These are phyloP conservation scores for Nothopassalora personata DNA, from an alignment of 2,329 filamentous ascomycete genomes.

Conservation along the genomic window DNA sequence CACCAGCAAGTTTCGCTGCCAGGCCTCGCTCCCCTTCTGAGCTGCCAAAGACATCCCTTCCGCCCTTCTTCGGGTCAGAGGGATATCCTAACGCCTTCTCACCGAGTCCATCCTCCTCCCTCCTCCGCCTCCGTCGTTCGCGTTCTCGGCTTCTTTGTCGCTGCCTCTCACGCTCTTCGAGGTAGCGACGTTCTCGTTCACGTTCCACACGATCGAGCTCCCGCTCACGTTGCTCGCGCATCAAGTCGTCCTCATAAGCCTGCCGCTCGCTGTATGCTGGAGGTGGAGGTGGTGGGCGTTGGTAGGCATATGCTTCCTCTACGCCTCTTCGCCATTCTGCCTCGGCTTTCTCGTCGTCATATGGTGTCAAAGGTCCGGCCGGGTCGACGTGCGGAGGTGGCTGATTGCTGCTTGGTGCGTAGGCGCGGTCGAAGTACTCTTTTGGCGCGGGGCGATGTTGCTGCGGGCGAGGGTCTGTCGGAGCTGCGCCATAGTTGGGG, in stretches of 20 bases:
- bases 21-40: slow-evolving; percentile 26
- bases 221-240: slow-evolving; percentile 4
- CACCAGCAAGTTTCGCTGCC: slow-evolving; percentile 25
- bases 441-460: slow-evolving; percentile 1
- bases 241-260: slow-evolving; percentile 4
- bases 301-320: slow-evolving; percentile 9
- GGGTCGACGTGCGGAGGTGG: slow-evolving; percentile 5
- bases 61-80: slow-evolving; percentile 18
- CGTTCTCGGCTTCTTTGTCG: slow-evolving; percentile 9
- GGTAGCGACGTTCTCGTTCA: slow-evolving; percentile 8
- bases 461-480: slow-evolving; percentile 1
- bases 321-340: slow-evolving; percentile 18
- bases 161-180: slow-evolving; percentile 15
- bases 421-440: slow-evolving; percentile 6
- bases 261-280: slow-evolving; percentile 3
- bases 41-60: slow-evolving; percentile 23
- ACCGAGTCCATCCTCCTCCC: slow-evolving; percentile 13
- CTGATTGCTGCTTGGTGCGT: neutral
- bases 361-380: slow-evolving; percentile 18
- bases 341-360: slow-evolving; percentile 28
- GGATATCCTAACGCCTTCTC: slow-evolving; percentile 17
- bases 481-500: slow-evolving; percentile 2
- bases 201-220: neutral
- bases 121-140: slow-evolving; percentile 10
- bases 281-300: slow-evolving; percentile 10